phyloP scores from a whole-genome alignment of 805 yeast genomes.

The Wickerhamiella azymoides region DNA sequence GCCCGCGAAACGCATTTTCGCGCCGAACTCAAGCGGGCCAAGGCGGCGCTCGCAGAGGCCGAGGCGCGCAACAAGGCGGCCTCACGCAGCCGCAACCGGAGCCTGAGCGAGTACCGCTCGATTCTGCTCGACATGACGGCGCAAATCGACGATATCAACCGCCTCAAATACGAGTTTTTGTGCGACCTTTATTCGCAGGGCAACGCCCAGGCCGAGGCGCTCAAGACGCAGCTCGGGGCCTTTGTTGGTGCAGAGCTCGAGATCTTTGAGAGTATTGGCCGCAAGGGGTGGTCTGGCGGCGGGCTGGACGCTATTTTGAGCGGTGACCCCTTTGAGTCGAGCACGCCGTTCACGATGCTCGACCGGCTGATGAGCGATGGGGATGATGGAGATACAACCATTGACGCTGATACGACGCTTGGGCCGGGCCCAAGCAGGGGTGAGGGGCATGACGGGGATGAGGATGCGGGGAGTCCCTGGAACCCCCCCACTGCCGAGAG shows the following conservation, averaged over 20 bases:
- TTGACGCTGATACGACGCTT: background rate
- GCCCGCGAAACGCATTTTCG: conserved; percentile 42
- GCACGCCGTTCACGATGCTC: conserved; percentile 2
- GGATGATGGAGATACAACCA: conserved; percentile 7
- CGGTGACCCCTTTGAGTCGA: conserved; percentile 41
- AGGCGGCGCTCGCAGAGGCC: conserved; percentile 39
- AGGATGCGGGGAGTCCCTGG: background rate
- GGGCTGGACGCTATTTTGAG: conserved; percentile 60
- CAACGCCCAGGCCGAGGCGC: conserved; percentile 42
- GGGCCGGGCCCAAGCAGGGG: no score
- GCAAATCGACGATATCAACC: conserved; percentile 68
- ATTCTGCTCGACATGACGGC: conserved; percentile 53
- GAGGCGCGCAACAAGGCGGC: conserved; percentile 49
- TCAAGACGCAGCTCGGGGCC: conserved; percentile 45
- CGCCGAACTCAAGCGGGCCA: conserved; percentile 37
- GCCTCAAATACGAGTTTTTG: conserved; percentile 60
- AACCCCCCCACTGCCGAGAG: background rate
- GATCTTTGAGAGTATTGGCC: conserved; percentile 58
- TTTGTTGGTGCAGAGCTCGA: conserved; percentile 70
- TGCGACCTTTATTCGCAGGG: conserved; percentile 48
- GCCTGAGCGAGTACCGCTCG: conserved; percentile 51
- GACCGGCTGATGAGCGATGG: conserved; percentile 17
- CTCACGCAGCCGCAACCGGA: conserved; percentile 46
- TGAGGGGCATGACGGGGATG: no score
- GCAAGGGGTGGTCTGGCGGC: conserved; percentile 79